phyloP scores from a whole-genome alignment of 495 filamentous ascomycete genomes.

The Neurospora sp. region DNA sequence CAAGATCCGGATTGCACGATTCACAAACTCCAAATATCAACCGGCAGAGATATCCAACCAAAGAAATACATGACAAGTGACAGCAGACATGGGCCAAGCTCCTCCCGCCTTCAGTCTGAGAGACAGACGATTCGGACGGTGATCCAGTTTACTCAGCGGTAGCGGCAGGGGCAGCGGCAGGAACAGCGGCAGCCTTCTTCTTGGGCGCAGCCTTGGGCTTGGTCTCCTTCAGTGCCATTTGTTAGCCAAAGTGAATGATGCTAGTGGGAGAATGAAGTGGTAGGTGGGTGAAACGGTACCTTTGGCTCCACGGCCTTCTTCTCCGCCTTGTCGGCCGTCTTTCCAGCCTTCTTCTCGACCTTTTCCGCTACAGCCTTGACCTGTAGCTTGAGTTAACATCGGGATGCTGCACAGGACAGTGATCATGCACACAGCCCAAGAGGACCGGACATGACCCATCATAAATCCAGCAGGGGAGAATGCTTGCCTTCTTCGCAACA shows the following conservation, averaged over 20 bases:
- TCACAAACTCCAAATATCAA: not conserved
- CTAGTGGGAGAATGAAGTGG: not conserved
- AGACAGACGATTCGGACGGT: not conserved
- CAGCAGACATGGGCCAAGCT: not conserved
- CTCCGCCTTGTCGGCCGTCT: constrained; percentile 14
- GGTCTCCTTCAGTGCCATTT: constrained; percentile 11
- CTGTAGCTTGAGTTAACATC: constrained; percentile 26
- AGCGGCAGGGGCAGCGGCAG: not conserved
- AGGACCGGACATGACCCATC: not conserved
- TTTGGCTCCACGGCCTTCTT: constrained; percentile 16
- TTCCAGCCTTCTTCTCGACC: constrained; percentile 20
- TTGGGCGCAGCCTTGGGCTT: constrained; percentile 33
- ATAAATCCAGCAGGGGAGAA: not conserved
- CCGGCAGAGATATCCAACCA: constrained; percentile 12
- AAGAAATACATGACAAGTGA: constrained; percentile 5
- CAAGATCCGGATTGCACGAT: not conserved
- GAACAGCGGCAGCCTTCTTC: constrained; percentile 23
- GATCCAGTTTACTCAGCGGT: constrained; percentile 7
- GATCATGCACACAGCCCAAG: not conserved
- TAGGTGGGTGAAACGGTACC: constrained; percentile 2
- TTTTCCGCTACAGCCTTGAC: constrained; percentile 41
- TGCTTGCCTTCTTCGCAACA: constrained; percentile 38
- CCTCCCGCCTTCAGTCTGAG: not conserved
- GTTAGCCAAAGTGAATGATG: constrained; percentile 1
- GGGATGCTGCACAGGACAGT: not conserved